Conservation (phyloP, 176 grass and related monocot species). For the sorghum (Sorghum bicolor) region Sorghum_bicolor_NCBIv3 NC_012878.2:53504001-53504500, state of each 20-base stretch:
- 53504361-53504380: not conserved
- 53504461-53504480: not conserved
- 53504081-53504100: not conserved
- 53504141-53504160: not conserved
- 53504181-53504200: not conserved
- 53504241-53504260: not conserved
- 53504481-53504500: not conserved
- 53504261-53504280: not conserved
- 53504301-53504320: not conserved
- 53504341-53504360: not conserved
- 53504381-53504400: not conserved
- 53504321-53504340: not conserved
- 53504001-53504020: not conserved
- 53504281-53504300: not conserved
- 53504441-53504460: not conserved
- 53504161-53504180: not conserved
- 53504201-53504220: not conserved
- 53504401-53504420: not conserved
- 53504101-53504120: not conserved
- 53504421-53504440: not conserved
- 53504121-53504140: not conserved
- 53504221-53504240: not conserved
- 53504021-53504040: not conserved
- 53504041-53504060: not conserved
- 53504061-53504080: not conserved